These are phyloP conservation scores for Agaricus subrufescens DNA, from an alignment of 768 basidiomycete genomes.

Conservation along the genomic window DNA sequence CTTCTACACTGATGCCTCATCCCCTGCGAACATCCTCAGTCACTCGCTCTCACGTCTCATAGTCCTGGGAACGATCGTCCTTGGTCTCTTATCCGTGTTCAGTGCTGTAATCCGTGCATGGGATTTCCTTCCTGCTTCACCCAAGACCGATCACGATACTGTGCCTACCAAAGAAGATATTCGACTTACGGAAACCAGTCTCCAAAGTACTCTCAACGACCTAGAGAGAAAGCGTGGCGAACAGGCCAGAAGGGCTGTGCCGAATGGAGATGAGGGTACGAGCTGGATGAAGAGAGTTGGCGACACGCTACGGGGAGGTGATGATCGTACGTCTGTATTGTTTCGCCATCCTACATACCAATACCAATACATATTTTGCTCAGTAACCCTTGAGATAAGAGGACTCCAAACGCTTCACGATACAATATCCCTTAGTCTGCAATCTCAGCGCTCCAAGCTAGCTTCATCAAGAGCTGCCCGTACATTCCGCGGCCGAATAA, in stretches of 20 bases:
- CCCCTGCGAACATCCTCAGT: constrained; percentile 34
- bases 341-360: background rate
- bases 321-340: constrained; percentile 26
- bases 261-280: background rate
- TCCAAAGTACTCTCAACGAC: constrained; percentile 58
- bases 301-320: constrained; percentile 44
- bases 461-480: constrained; percentile 43
- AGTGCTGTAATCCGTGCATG: constrained; percentile 69
- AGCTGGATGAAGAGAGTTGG: constrained; percentile 48
- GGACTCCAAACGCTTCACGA: constrained; percentile 66
- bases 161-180: constrained; percentile 50
- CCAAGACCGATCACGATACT: constrained; percentile 19
- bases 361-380: background rate
- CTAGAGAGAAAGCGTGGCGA: constrained; percentile 23
- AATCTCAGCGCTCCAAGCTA: constrained; percentile 42
- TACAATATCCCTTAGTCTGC: constrained; percentile 59
- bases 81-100: constrained; percentile 79
- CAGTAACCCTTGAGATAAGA: constrained; percentile 51
- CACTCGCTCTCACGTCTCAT: constrained; percentile 58
- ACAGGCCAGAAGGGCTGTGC: constrained; percentile 18
- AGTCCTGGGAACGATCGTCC: constrained; percentile 71
- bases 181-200: constrained; percentile 48
- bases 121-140: constrained; percentile 46
- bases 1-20: constrained; percentile 45
- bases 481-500: constrained; percentile 51